Evolutionary conservation across 495 filamentous ascomycete species (phyloP).

Genomic region (Gamarada debralockiae): DNA sequence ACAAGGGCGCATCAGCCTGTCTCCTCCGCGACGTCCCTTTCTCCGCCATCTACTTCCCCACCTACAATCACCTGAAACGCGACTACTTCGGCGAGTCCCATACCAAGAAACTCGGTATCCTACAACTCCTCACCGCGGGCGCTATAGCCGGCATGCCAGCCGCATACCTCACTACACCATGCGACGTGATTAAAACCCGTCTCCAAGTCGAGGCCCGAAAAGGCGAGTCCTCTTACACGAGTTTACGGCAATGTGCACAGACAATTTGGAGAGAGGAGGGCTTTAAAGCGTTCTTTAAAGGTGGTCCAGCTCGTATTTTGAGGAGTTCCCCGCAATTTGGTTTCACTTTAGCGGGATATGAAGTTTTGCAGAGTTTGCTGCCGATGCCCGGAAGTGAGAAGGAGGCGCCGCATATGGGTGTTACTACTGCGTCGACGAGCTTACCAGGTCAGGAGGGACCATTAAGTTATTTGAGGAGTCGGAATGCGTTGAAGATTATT

Average conservation of each 20-base stretch:
- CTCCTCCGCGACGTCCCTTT: constrained; percentile 95
- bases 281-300: constrained; percentile 96
- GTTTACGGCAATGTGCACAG: constrained; percentile 78
- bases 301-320: constrained; percentile 89
- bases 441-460: constrained; percentile 54
- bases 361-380: constrained; percentile 78
- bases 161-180: constrained; percentile 94
- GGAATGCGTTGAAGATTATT: constrained; percentile 96
- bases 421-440: constrained; percentile 29
- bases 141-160: constrained; percentile 99
- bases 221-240: constrained; percentile 82
- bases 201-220: constrained; percentile 96
- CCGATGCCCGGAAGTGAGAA: constrained; percentile 71
- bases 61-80: constrained; percentile 89
- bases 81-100: constrained; percentile 88
- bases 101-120: constrained; percentile 85
- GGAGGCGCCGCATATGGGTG: constrained; percentile 30
- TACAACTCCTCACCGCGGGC: constrained; percentile 91
- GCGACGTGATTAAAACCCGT: constrained; percentile 98
- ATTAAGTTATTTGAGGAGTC: constrained; percentile 77
- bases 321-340: constrained; percentile 96
- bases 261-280: constrained; percentile 89
- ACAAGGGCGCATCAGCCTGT: constrained; percentile 97
- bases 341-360: constrained; percentile 93
- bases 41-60: constrained; percentile 98